Evolutionary conservation across 163 green algal genomes (phyloP), one percentile per base, ranked within the genome.

Genomic region (Scenedesmus sp.): DNA sequence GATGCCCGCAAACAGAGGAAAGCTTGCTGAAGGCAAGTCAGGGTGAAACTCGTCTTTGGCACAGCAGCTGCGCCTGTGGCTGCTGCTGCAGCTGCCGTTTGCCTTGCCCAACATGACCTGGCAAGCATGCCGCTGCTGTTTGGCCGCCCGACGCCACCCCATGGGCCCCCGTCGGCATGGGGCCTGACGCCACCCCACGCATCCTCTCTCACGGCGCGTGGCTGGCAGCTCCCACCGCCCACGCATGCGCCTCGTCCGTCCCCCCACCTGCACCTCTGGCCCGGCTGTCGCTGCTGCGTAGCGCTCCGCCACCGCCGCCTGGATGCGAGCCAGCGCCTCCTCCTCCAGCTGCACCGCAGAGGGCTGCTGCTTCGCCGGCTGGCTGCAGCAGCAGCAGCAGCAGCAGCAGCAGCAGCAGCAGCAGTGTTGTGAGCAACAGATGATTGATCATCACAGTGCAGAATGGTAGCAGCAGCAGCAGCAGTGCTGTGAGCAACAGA

Each of bases 341-440:
- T 86, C 88, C 35, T 92, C 88, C 24, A 92, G 88, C 53, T 89
- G 88, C 35, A 92, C 81, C 13, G 88, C 88, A 80, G 42, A 33
- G 12, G 83, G 83, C 61, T 89, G 59, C 1, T 20, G 22, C 68
- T 35, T 26, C 43, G 43, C 53, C 42, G 30, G 35, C 35, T 9
- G 35, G 12, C 24, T 53, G 53, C 53, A 59, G 82, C 82, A 79
- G 53, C 26, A 43, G 37, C 37, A 80, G 83, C 12, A 30, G 59
- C 59, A 65, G 82, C n/a, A 73, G n/a, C 81, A 76, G 12, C 46
- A 73, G 46, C 20, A 35, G 49, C 49, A 18, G 51, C 59, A 81
- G 33, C 82, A 22, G 22, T 22, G 30, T 42, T 37, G 43, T 33
- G 18, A 59, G 20, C 5, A 20, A 9, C n/a, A 35, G n/a, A n/a